Percentiles rank a stretch among this genome's conserved stretches.
These are phyloP conservation scores for Coniochaeta sp. DNA, from an alignment of 2,329 filamentous ascomycete genomes.

Conservation along the genomic window DNA sequence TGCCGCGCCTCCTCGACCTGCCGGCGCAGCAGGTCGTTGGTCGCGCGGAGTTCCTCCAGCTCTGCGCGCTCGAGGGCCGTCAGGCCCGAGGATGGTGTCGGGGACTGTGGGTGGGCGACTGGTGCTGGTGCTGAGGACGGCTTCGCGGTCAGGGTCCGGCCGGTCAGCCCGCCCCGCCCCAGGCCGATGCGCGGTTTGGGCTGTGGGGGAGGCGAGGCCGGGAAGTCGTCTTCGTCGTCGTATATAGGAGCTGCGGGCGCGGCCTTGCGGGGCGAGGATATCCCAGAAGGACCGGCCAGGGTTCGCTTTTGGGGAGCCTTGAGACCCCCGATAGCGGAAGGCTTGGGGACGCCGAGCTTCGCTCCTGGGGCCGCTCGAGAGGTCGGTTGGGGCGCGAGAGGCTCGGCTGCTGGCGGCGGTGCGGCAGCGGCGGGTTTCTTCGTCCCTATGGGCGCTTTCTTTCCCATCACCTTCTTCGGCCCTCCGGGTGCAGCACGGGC, in stretches of 20 bases:
- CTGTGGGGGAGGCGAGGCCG: constrained; percentile 40
- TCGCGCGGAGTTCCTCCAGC: constrained; percentile 75
- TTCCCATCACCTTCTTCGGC: constrained; percentile 39
- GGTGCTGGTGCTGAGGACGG: constrained; percentile 37
- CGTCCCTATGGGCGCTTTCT: constrained; percentile 35
- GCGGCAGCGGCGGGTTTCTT: constrained; percentile 38
- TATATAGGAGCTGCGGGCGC: constrained; percentile 43
- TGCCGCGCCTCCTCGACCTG: constrained; percentile 74
- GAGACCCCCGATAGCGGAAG: constrained; percentile 44
- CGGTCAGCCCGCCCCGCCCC: constrained; percentile 76
- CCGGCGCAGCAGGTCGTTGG: constrained; percentile 71
- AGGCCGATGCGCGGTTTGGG: constrained; percentile 57
- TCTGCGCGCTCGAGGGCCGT: constrained; percentile 83
- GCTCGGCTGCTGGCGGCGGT: constrained; percentile 39
- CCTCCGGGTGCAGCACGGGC: constrained; percentile 42
- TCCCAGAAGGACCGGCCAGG: constrained; percentile 36
- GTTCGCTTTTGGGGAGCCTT: constrained; percentile 53
- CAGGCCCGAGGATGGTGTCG: constrained; percentile 57
- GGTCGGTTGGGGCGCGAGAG: constrained; percentile 51
- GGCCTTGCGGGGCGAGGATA: constrained; percentile 43
- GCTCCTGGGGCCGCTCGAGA: constrained; percentile 39
- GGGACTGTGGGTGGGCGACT: constrained; percentile 43
- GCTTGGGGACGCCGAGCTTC: constrained; percentile 50
- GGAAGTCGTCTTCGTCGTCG: constrained; percentile 51
- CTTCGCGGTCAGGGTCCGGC: constrained; percentile 77